A percentile compares a stretch with the other conserved stretches of the same genome.
These are phyloP conservation scores for Lignosus rhinocerotis DNA, from an alignment of 1,284 basidiomycete species.

Conservation along the genomic window DNA sequence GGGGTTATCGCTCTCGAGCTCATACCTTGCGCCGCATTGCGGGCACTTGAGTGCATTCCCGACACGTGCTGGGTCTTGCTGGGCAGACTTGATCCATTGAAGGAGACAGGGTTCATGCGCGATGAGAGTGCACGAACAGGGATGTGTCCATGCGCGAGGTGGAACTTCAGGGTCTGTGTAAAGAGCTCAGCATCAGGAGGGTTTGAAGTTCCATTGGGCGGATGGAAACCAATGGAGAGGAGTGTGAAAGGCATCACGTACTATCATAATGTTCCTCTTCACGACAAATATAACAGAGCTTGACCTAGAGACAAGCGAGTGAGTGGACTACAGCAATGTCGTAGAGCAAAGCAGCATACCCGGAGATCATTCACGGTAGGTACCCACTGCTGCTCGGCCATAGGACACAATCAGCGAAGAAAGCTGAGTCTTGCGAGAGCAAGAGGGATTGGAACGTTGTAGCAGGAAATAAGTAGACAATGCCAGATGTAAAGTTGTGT, in stretches of 20 bases:
- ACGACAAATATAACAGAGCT: conserved; percentile 75
- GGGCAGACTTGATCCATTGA: conserved; percentile 72
- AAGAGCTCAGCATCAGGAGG: not conserved
- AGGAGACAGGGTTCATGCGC: conserved; percentile 79
- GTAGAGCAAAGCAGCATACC: not conserved
- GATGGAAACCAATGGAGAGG: not conserved
- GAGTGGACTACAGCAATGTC: not conserved
- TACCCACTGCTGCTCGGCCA: not conserved
- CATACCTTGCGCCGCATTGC: conserved; percentile 68
- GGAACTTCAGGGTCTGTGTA: conserved; percentile 44
- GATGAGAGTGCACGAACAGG: conserved; percentile 76
- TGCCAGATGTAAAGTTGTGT: too few relatives aligned
- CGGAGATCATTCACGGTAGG: not conserved
- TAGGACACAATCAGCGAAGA: not conserved
- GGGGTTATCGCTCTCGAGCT: conserved; percentile 64
- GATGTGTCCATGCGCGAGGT: conserved; percentile 68
- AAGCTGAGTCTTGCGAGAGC: not conserved
- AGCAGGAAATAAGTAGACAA: not conserved
- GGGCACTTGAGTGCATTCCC: conserved; percentile 75
- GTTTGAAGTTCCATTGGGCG: conserved; percentile 1
- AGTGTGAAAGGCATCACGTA: conserved; percentile 28
- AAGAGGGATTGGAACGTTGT: not conserved
- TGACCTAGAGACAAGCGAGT: conserved; percentile 48
- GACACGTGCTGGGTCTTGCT: conserved; percentile 50
- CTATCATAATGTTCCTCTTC: conserved; percentile 67